Evolutionary conservation across 1,284 basidiomycete species (phyloP).

Genomic region (Cutaneotrichosporon dermatis): DNA sequence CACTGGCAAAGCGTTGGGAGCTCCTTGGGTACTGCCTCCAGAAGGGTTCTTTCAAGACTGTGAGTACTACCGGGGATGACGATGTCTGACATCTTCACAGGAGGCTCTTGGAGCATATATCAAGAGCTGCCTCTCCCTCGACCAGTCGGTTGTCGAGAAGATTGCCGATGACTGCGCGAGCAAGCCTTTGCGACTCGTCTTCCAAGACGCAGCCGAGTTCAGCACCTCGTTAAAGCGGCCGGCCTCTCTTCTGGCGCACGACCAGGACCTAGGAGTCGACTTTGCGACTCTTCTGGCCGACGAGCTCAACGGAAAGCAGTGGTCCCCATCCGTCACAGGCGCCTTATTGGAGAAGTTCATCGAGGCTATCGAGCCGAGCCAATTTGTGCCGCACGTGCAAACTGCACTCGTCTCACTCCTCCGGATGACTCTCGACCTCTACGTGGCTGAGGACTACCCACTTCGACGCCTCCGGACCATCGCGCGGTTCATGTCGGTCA

Average conservation of each 20-base stretch:
- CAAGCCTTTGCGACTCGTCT: constrained; percentile 2
- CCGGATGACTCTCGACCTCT: constrained; percentile 27
- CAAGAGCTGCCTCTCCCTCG: constrained; percentile 14
- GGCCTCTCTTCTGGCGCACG: constrained; percentile 8
- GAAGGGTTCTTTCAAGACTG: constrained; percentile 49
- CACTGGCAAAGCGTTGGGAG: constrained; percentile 60
- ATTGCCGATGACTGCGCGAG: constrained; percentile 3
- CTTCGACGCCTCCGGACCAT: constrained; percentile 26
- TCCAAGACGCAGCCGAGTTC: constrained; percentile 14
- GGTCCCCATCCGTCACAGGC: constrained; percentile 11
- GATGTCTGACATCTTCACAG: constrained; percentile 6
- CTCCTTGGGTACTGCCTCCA: constrained; percentile 66
- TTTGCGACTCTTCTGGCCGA: constrained; percentile 4
- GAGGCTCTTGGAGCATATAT: constrained; percentile 21
- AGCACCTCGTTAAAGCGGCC: constrained; percentile 16
- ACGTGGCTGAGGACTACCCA: constrained; percentile 29
- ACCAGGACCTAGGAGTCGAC: constrained; percentile 7
- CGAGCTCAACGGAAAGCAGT: constrained; percentile 1
- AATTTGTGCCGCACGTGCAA: constrained; percentile 28
- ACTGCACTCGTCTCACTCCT: constrained; percentile 23
- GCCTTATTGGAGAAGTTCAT: constrained; percentile 31
- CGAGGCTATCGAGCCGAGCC: constrained; percentile 20
- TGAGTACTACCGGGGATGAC: constrained; percentile 7
- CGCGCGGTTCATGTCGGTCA: constrained; percentile 15
- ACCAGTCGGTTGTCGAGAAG: not conserved